Evolutionary conservation across 306 rosid genomes (phyloP).

Genomic region (Acacia crassicarpa): DNA sequence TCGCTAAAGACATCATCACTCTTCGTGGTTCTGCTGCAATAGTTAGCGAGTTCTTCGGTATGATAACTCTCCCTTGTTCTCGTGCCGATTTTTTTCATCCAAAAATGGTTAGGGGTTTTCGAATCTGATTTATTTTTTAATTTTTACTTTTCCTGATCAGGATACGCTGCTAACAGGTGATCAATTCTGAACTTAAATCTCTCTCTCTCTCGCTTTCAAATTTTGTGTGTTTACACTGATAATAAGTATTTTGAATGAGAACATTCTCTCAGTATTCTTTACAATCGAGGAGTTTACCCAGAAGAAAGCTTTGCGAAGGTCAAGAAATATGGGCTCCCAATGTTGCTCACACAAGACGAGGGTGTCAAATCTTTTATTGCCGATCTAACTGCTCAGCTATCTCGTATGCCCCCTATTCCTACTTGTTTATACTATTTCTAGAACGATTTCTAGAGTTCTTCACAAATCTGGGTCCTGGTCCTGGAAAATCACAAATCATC

Average conservation of each 20-base stretch:
- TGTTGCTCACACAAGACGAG: constrained; percentile 94
- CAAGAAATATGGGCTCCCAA: constrained; percentile 94
- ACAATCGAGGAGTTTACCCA: constrained; percentile 85
- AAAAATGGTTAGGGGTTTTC: not conserved
- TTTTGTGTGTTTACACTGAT: not conserved
- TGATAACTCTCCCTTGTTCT: not conserved
- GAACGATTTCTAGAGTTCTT: too few species aligned
- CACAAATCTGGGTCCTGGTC: too few species aligned
- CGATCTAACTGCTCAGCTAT: constrained; percentile 77
- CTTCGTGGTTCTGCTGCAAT: constrained; percentile 97
- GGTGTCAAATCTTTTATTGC: constrained; percentile 84
- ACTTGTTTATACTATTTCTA: too few species aligned
- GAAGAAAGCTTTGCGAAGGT: constrained; percentile 92
- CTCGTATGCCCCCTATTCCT: constrained; percentile 49
- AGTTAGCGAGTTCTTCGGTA: constrained; percentile 98
- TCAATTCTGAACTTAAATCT: not conserved
- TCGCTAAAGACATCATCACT: constrained; percentile 87
- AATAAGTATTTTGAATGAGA: constrained; percentile 2
- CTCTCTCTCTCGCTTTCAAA: not conserved
- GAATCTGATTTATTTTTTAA: not conserved
- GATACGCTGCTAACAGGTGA: constrained; percentile 97
- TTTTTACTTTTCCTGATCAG: constrained; percentile 46
- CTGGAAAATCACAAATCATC: too few species aligned
- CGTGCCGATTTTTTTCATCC: not conserved
- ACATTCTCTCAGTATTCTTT: constrained; percentile 51